Conservation (phyloP, 208 protist species). For the Crithidia expoeki region DNA sequence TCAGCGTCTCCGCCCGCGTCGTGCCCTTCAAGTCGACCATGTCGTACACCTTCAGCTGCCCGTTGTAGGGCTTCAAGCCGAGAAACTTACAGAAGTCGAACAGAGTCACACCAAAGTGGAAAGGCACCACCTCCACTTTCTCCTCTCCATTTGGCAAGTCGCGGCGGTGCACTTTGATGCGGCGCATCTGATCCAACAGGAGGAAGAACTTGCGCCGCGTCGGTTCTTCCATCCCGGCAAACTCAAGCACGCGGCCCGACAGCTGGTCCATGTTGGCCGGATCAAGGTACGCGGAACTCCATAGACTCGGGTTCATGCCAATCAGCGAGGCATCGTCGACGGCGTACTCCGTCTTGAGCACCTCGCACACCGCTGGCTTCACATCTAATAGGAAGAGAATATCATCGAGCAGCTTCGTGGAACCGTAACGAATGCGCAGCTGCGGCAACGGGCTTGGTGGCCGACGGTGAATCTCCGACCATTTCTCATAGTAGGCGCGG, state of each 20-base stretch:
- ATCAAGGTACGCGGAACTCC: slow-evolving; percentile 77
- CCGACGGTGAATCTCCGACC: slow-evolving; percentile 57
- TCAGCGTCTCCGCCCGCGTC: slow-evolving; percentile 61
- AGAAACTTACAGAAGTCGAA: slow-evolving; percentile 79
- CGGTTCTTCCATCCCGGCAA: slow-evolving; percentile 58
- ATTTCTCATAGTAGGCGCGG: slow-evolving; percentile 90
- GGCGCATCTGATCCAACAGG: slow-evolving; percentile 81
- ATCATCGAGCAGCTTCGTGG: slow-evolving; percentile 57
- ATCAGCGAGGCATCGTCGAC: slow-evolving; percentile 82
- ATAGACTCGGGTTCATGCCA: slow-evolving; percentile 79
- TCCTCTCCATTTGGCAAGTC: slow-evolving; percentile 46
- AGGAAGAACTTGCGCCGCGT: slow-evolving; percentile 63
- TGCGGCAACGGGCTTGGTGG: slow-evolving; percentile 57
- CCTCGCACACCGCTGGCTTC: slow-evolving; percentile 35
- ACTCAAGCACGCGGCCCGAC: slow-evolving; percentile 88
- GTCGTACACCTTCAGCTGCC: slow-evolving; percentile 89
- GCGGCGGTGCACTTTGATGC: slow-evolving; percentile 70
- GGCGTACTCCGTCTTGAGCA: slow-evolving; percentile 80
- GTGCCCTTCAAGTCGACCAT: slow-evolving; percentile 68
- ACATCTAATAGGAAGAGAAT: slow-evolving; percentile 68
- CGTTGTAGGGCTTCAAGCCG: slow-evolving; percentile 66
- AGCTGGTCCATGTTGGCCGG: slow-evolving; percentile 86
- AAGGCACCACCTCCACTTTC: slow-evolving; percentile 54
- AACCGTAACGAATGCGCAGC: slow-evolving; percentile 74
- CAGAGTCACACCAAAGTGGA: slow-evolving; percentile 66